Conservation (phyloP, 2,329 filamentous ascomycete species). For the Raffaelea deltoideospora region DNA sequence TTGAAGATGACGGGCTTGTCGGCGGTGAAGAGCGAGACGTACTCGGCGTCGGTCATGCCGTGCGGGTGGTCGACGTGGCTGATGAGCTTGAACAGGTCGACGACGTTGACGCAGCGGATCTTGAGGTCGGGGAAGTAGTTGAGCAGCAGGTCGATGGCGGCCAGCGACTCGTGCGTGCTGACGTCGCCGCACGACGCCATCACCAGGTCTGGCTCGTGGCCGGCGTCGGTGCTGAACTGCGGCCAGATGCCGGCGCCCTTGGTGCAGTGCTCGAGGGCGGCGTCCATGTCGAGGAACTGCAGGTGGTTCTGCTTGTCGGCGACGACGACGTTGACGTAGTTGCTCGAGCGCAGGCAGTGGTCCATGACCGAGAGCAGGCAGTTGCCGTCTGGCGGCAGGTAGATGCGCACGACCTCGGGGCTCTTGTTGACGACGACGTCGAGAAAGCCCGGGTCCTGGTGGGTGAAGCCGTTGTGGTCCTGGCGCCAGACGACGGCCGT, state of each 20-base stretch:
- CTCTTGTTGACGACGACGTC: slow-evolving; percentile 69
- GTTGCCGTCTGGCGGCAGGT: slow-evolving; percentile 68
- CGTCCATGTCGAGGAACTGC: slow-evolving; percentile 60
- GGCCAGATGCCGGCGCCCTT: slow-evolving; percentile 70
- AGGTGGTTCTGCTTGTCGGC: slow-evolving; percentile 69
- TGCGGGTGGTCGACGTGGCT: slow-evolving; percentile 56
- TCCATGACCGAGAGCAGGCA: slow-evolving; percentile 61
- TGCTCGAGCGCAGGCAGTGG: slow-evolving; percentile 56
- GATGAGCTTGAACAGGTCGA: slow-evolving; percentile 70
- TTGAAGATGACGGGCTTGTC: slow-evolving; percentile 66
- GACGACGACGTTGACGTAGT: slow-evolving; percentile 72
- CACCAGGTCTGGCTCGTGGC: slow-evolving; percentile 54
- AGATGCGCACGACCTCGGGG: slow-evolving; percentile 66
- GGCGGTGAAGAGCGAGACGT: slow-evolving; percentile 53
- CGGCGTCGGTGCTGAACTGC: slow-evolving; percentile 57
- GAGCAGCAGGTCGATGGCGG: slow-evolving; percentile 60
- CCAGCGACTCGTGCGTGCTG: slow-evolving; percentile 57
- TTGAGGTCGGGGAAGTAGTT: slow-evolving; percentile 56
- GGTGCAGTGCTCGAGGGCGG: slow-evolving; percentile 59
- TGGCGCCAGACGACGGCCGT: slow-evolving; percentile 70
- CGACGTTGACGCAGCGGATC: slow-evolving; percentile 65
- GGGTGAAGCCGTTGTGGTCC: slow-evolving; percentile 73
- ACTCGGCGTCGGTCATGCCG: slow-evolving; percentile 52
- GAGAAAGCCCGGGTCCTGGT: slow-evolving; percentile 60
- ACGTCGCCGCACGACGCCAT: slow-evolving; percentile 67